A percentile compares a stretch with the other conserved stretches of the same genome.
phyloP scores from a whole-genome alignment of 129 eudicot genomes.

The Tagetes erecta region DNA sequence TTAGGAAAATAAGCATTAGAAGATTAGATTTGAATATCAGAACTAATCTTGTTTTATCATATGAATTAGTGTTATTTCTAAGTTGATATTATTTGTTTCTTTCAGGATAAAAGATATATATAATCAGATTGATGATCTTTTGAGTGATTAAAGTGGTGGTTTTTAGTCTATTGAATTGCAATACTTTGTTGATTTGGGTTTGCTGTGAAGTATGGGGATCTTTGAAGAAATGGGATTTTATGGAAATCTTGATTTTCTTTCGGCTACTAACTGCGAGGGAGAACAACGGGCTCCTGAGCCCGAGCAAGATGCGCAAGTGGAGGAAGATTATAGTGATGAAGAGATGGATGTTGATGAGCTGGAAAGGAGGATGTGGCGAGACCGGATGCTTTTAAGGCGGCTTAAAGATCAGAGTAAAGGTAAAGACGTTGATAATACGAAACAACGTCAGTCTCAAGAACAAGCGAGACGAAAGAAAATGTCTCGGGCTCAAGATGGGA shows the following conservation, averaged over 20 bases:
- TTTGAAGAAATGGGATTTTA: slow-evolving; percentile 68
- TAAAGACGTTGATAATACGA: slow-evolving; percentile 54
- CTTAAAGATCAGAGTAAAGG: slow-evolving; percentile 67
- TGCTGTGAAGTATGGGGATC: slow-evolving; percentile 46
- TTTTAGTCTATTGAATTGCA: not conserved
- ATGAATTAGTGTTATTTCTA: slow-evolving; percentile 13
- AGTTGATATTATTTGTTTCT: slow-evolving; percentile 4
- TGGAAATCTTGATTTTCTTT: slow-evolving; percentile 64
- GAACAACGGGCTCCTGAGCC: slow-evolving; percentile 37
- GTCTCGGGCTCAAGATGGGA: slow-evolving; percentile 90
- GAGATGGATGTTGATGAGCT: slow-evolving; percentile 86
- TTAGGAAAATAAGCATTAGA: not conserved
- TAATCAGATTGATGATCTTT: slow-evolving; percentile 29
- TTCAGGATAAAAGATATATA: slow-evolving; percentile 18
- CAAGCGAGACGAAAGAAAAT: slow-evolving; percentile 81
- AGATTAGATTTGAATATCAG: slow-evolving; percentile 7
- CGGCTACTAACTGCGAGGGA: slow-evolving; percentile 48
- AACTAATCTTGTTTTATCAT: not conserved
- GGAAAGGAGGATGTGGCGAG: slow-evolving; percentile 86
- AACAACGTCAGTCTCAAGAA: slow-evolving; percentile 79
- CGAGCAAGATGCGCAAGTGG: slow-evolving; percentile 52
- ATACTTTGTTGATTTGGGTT: slow-evolving; percentile 14
- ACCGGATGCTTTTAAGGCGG: slow-evolving; percentile 64
- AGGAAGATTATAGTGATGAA: slow-evolving; percentile 74
- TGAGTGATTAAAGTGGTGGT: slow-evolving; percentile 14